A percentile compares a stretch with the other conserved stretches of the same genome.
These are phyloP conservation scores for Ceratobasidium sp. DNA, from an alignment of 1,284 basidiomycete species.

Conservation along the genomic window DNA sequence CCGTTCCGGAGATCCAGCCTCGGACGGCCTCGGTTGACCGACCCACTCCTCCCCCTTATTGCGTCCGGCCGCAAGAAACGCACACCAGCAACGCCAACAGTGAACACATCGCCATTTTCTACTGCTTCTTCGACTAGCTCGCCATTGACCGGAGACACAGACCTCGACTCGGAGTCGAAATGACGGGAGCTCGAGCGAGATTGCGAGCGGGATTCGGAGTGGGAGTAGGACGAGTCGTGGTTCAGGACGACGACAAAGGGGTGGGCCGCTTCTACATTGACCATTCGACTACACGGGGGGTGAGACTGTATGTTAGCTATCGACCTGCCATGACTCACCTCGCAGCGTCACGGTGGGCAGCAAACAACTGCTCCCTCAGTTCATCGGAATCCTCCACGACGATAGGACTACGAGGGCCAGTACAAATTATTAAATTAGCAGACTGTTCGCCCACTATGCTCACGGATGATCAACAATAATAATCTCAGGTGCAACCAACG, in stretches of 20 bases:
- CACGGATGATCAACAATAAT: conserved; percentile 31
- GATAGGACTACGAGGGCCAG: conserved; percentile 20
- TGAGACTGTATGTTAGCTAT: conserved; percentile 8
- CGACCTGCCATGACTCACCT: conserved; percentile 7
- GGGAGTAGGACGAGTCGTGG: conserved; percentile 41
- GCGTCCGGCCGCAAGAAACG: conserved; percentile 44
- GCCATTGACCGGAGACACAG: conserved; percentile 16
- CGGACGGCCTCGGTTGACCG: conserved; percentile 36
- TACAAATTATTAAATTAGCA: not conserved
- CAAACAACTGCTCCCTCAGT: conserved; percentile 40
- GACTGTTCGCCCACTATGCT: not conserved
- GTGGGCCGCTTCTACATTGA: conserved; percentile 39
- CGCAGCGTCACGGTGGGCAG: conserved; percentile 38
- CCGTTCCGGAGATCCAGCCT: conserved; percentile 40
- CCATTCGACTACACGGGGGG: conserved; percentile 25
- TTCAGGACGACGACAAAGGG: conserved; percentile 34
- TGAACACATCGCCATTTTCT: conserved; percentile 30
- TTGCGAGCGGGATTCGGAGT: conserved; percentile 38
- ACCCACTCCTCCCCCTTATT: conserved; percentile 41
- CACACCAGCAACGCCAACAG: conserved; percentile 29
- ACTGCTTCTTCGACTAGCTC: not conserved
- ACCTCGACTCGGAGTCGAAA: conserved; percentile 37
- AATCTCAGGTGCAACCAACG: conserved; percentile 33
- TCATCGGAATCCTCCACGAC: conserved; percentile 30
- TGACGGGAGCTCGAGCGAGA: conserved; percentile 40